Evolutionary conservation across 169 alveolate genomes (phyloP), one percentile per base, ranked within the genome.

Genomic region (Ichthyophthirius multifiliis): DNA sequence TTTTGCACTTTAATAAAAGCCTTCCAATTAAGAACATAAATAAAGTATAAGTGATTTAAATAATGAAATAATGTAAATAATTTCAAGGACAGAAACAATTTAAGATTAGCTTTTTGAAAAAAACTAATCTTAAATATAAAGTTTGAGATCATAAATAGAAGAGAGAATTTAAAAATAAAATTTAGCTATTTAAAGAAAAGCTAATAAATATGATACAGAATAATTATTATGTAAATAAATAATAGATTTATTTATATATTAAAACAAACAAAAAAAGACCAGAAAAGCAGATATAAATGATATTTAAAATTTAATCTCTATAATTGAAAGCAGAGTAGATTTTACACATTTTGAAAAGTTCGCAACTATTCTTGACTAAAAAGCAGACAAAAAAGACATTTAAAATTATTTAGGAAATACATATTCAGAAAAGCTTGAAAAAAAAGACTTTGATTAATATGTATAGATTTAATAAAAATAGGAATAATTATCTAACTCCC

Each of bases 151-250:
- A n/a, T n/a, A n/a, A n/a, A n/a, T n/a, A n/a, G n/a, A n/a, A n/a
- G n/a, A n/a, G n/a, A n/a, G n/a, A n/a, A n/a, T n/a, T n/a, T n/a
- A n/a, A n/a, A n/a, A n/a, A n/a, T n/a, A n/a, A n/a, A n/a, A n/a
- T n/a, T n/a, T n/a, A n/a, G 43, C 43, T 1, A 43, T 64, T 55
- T 27, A 55, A 55, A 64, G 48, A 31, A 64, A 64, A 64, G 75
- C 75, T 12, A 35, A 64, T 64, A 64, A 64, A 64, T 16, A 18
- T 64, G 43, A 64, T 16, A 32, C 34, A 6, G 75, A 64, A 18
- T 31, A 43, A 10, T 32, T 32, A 16, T 30, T 64, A 64, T 18
- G 43, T 62, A 31, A 46, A n/a, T 1, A 44, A 44, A 44, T 3
- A 20, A 20, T 2, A n/a, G 65, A 1, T 1, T 46, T 1, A 46